A percentile compares a stretch with the other conserved stretches of the same genome.
These are phyloP conservation scores for Fusarium torreyae DNA, from an alignment of 2,329 filamentous ascomycete genomes.

Conservation along the genomic window DNA sequence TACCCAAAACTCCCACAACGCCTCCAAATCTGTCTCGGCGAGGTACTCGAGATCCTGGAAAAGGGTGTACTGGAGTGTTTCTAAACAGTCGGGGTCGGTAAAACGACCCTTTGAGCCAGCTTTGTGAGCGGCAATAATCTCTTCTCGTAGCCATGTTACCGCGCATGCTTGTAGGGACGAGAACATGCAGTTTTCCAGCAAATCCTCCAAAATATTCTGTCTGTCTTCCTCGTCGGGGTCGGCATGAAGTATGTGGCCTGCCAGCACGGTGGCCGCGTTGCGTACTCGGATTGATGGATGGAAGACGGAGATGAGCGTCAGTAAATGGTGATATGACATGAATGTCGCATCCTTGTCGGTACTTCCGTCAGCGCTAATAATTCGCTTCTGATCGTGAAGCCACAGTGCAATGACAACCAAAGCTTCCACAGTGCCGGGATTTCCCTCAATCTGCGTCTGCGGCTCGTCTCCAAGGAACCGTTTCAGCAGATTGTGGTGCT, in stretches of 20 bases:
- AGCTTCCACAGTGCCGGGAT: constrained; percentile 71
- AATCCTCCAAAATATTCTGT: constrained; percentile 74
- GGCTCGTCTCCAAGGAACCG: constrained; percentile 68
- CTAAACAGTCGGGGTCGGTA: constrained; percentile 68
- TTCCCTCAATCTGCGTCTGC: constrained; percentile 63
- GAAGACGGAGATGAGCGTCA: constrained; percentile 71
- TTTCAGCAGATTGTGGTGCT: constrained; percentile 69
- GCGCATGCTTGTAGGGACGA: constrained; percentile 74
- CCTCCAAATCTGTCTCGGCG: constrained; percentile 58
- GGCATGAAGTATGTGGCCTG: constrained; percentile 69
- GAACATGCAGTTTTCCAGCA: constrained; percentile 76
- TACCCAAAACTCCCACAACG: constrained; percentile 67
- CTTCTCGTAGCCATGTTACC: constrained; percentile 75
- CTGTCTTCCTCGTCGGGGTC: constrained; percentile 72
- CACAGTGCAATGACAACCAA: constrained; percentile 73
- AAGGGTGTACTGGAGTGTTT: constrained; percentile 72
- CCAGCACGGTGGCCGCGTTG: constrained; percentile 68
- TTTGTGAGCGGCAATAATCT: constrained; percentile 66
- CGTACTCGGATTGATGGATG: constrained; percentile 69
- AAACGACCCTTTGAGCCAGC: constrained; percentile 59
- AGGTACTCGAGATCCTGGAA: constrained; percentile 71
- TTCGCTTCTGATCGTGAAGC: constrained; percentile 66
- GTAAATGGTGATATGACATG: constrained; percentile 73
- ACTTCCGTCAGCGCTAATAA: constrained; percentile 53
- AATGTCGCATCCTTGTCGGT: constrained; percentile 61